phyloP scores from a whole-genome alignment of 768 basidiomycete genomes.

The Cyclocybe cylindracea region DNA sequence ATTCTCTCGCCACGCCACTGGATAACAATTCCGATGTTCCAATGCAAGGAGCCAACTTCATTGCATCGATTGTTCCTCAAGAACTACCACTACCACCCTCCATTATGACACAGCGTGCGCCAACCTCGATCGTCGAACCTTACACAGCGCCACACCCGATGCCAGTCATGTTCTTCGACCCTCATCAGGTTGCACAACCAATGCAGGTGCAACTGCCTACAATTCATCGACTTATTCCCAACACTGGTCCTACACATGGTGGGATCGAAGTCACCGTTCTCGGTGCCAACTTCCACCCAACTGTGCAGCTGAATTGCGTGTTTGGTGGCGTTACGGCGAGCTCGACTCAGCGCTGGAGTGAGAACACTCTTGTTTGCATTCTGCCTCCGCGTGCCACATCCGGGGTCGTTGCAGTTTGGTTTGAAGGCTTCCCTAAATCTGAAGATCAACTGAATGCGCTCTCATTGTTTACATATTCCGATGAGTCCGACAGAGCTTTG shows the following conservation, averaged over 20 bases:
- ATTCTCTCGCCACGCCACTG: constrained; percentile 44
- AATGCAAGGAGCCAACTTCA: constrained; percentile 33
- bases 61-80: constrained; percentile 12
- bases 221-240: constrained; percentile 85
- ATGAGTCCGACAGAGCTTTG: constrained; percentile 88
- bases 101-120: constrained; percentile 14
- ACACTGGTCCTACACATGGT: constrained; percentile 83
- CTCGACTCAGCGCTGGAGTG: constrained; percentile 89
- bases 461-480: constrained; percentile 85
- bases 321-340: constrained; percentile 86
- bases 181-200: constrained; percentile 46
- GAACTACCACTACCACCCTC: constrained; percentile 8
- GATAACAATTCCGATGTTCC: constrained; percentile 40
- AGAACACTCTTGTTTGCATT: constrained; percentile 90
- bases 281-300: constrained; percentile 86
- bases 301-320: constrained; percentile 69
- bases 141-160: constrained; percentile 34
- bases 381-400: constrained; percentile 80
- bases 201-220: constrained; percentile 60
- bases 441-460: constrained; percentile 52
- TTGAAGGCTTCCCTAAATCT: constrained; percentile 71
- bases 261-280: constrained; percentile 95
- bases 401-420: constrained; percentile 89
- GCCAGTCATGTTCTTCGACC: constrained; percentile 65
- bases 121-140: constrained; percentile 15